Evolutionary conservation across 2,329 filamentous ascomycete genomes (phyloP).

Genomic region (Corniculantispora saksenae): DNA sequence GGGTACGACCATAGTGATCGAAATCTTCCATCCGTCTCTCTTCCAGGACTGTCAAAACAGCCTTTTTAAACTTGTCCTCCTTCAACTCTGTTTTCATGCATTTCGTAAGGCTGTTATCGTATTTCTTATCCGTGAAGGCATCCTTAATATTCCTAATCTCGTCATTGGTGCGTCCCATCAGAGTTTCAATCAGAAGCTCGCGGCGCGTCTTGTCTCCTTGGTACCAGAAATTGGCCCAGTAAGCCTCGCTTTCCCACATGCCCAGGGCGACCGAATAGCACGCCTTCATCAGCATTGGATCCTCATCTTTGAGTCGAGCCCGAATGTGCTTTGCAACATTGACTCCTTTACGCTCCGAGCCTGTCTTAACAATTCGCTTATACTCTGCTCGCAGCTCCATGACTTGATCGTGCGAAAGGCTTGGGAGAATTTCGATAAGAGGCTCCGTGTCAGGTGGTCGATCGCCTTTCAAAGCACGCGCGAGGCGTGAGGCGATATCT

Average conservation of each 20-base stretch:
- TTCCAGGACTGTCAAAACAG: conserved; percentile 80
- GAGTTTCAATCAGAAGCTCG: conserved; percentile 86
- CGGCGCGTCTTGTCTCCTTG: conserved; percentile 81
- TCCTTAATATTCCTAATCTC: conserved; percentile 87
- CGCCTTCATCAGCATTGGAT: conserved; percentile 81
- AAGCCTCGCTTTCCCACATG: conserved; percentile 88
- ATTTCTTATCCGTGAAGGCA: conserved; percentile 88
- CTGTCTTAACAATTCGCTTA: conserved; percentile 84
- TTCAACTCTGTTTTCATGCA: conserved; percentile 94
- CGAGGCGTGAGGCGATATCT: conserved; percentile 74
- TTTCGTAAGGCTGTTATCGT: conserved; percentile 73
- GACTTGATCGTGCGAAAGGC: conserved; percentile 83
- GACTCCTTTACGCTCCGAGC: conserved; percentile 70
- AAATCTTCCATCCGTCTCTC: conserved; percentile 81
- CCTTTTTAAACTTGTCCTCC: conserved; percentile 93
- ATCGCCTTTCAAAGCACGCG: conserved; percentile 70
- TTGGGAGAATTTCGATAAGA: conserved; percentile 81
- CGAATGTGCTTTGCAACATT: conserved; percentile 87
- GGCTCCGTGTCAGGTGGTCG: conserved; percentile 67
- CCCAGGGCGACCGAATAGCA: conserved; percentile 89
- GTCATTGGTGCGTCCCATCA: conserved; percentile 88
- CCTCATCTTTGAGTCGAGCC: conserved; percentile 69
- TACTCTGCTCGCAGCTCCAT: conserved; percentile 85
- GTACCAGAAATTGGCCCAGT: conserved; percentile 99
- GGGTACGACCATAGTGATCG: conserved; percentile 61